Evolutionary conservation across 495 filamentous ascomycete species (phyloP), one percentile per base, ranked within the genome.

Genomic region (Aspergillus cavernicola): DNA sequence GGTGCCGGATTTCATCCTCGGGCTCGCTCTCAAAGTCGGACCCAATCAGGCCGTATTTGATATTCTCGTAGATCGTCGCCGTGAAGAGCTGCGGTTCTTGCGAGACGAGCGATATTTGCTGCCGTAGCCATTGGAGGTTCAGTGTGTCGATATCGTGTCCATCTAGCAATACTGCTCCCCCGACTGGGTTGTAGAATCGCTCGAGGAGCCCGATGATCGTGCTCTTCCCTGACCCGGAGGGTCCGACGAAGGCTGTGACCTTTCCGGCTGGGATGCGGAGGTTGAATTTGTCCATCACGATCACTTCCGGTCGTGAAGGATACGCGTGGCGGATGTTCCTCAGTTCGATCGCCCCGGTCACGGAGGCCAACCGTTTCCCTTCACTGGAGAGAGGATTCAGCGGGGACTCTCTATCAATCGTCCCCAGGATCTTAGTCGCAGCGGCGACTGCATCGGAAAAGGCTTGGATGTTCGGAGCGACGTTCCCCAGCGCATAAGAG

Each of bases 131-230:
- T 37, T 83, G 83, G 44, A 97, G 76, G 63, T 97, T 98, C 52
- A 97, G 69, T 0, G 73, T 80, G 56, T 80, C 81, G 31, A 96
- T 82, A 60, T 93, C 86, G 50, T 88, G 83, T 3, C 86, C 92
- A 60, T 97, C 93, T 15, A 98, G 74, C 28, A 85, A 79, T 4
- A 97, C 82, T 16, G 79, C 67, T 22, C 92, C 92, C 41, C 77
- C 82, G n/a, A 96, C 84, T 3, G 93, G 92, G 56, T 89, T 82
- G 65, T 98, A 98, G 65, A 97, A 97, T 24, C 93, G 80, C 68
- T 96, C 90, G 7, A 97, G 86, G 19, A 98, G 70, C 8, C 91
- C 92, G 26, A 98, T 85, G 18, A 97, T 86, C 2, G 92, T 97
- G 52, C 85, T 89, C 70, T 98, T 98, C 44, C 93, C 86, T 33